Evolutionary conservation across 176 grass and related monocot genomes (phyloP).

Genomic region (maize (Zea mays)): Zm-B73-REFERENCE-NAM-5.0 NC_050096.1:186495001-186495500

Average conservation of each 20-base stretch:
- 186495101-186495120: slow-evolving; percentile 30
- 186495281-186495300: slow-evolving; percentile 54
- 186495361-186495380: slow-evolving; percentile 52
- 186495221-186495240: slow-evolving; percentile 39
- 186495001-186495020: slow-evolving; percentile 25
- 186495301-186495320: slow-evolving; percentile 25
- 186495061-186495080: slow-evolving; percentile 40
- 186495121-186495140: slow-evolving; percentile 33
- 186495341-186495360: slow-evolving; percentile 38
- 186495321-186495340: slow-evolving; percentile 27
- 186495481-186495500: slow-evolving; percentile 50
- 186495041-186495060: slow-evolving; percentile 19
- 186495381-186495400: slow-evolving; percentile 44
- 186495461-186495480: slow-evolving; percentile 45
- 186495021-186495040: slow-evolving; percentile 40
- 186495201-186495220: slow-evolving; percentile 18
- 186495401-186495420: slow-evolving; percentile 47
- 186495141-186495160: slow-evolving; percentile 33
- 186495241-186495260: slow-evolving; percentile 35
- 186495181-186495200: slow-evolving; percentile 45
- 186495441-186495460: slow-evolving; percentile 35
- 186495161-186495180: slow-evolving; percentile 44
- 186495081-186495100: slow-evolving; percentile 41
- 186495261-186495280: slow-evolving; percentile 31
- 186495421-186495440: slow-evolving; percentile 26